Conservation (phyloP, 176 grass and related monocot genomes). For the Dendrocalamus sinicus region DNA sequence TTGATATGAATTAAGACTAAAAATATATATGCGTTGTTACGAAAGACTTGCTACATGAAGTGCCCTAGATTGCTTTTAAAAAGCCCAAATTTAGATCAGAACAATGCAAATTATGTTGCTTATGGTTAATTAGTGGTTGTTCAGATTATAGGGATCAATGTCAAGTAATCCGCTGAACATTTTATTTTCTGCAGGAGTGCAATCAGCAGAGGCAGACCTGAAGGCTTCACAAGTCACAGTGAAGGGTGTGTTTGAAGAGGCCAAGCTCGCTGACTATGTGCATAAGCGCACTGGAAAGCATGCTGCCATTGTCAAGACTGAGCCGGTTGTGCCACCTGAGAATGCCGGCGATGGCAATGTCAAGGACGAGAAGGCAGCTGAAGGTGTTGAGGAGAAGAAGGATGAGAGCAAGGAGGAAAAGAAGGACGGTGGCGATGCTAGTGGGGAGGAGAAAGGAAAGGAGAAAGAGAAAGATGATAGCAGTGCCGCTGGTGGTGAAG, state of each 20-base stretch:
- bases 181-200: constrained; percentile 56
- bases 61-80: background rate
- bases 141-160: background rate
- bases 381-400: constrained; percentile 43
- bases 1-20: constrained; percentile 1
- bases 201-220: constrained; percentile 68
- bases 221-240: constrained; percentile 72
- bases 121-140: background rate
- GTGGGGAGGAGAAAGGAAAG: constrained; percentile 46
- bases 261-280: constrained; percentile 67
- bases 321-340: constrained; percentile 41
- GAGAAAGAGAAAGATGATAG: constrained; percentile 39
- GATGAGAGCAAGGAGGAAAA: constrained; percentile 67
- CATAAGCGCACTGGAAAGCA: constrained; percentile 71
- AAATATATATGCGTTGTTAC: background rate
- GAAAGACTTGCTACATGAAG: background rate
- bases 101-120: background rate
- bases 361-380: constrained; percentile 56
- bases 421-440: constrained; percentile 32
- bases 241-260: constrained; percentile 67
- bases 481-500: constrained; percentile 41
- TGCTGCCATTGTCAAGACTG: constrained; percentile 61
- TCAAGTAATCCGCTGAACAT: background rate
- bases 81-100: constrained; percentile 5
- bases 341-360: constrained; percentile 35